Evolutionary conservation across 163 green algal genomes (phyloP).

Genomic region (Scenedesmus sp.): DNA sequence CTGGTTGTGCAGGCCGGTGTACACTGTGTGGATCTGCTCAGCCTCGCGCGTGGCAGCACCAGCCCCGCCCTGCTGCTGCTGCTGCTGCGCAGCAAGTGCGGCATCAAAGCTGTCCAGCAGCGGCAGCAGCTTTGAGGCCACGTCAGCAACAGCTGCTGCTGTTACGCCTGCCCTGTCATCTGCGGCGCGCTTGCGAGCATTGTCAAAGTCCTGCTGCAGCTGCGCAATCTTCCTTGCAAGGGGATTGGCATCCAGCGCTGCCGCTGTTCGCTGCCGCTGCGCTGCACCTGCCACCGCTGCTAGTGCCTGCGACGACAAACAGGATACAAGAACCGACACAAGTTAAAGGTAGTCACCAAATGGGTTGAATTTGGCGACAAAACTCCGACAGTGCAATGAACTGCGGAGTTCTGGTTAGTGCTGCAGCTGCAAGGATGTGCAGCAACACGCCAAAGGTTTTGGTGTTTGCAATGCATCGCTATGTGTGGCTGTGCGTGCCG

Average conservation of each 20-base stretch:
- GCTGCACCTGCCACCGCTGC: slow-evolving; percentile 22
- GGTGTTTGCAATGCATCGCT: too few relatives aligned
- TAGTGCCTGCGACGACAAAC: not conserved
- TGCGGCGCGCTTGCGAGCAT: slow-evolving; percentile 17
- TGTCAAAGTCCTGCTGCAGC: slow-evolving; percentile 40
- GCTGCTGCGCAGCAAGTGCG: slow-evolving; percentile 28
- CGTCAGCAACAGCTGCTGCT: slow-evolving; percentile 16
- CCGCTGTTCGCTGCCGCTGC: slow-evolving; percentile 13
- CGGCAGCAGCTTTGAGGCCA: slow-evolving; percentile 51
- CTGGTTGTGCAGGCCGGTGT: slow-evolving; percentile 38
- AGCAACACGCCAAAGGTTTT: too few relatives aligned
- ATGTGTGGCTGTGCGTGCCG: too few relatives aligned
- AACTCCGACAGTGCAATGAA: too few relatives aligned
- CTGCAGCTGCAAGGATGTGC: too few relatives aligned
- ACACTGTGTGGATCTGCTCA: slow-evolving; percentile 44
- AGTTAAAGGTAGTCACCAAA: too few relatives aligned
- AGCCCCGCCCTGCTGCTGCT: not conserved
- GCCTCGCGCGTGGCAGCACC: slow-evolving; percentile 34
- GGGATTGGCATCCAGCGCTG: not conserved
- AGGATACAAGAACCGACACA: too few relatives aligned
- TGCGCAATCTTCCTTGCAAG: slow-evolving; percentile 19
- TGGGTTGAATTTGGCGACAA: too few relatives aligned
- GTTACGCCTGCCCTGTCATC: slow-evolving; percentile 2
- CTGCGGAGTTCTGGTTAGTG: too few relatives aligned
- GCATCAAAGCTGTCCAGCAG: slow-evolving; percentile 67